These are phyloP conservation scores for Lycium ferocissimum DNA, from an alignment of 257 asterid species.

Conservation along the genomic window DNA sequence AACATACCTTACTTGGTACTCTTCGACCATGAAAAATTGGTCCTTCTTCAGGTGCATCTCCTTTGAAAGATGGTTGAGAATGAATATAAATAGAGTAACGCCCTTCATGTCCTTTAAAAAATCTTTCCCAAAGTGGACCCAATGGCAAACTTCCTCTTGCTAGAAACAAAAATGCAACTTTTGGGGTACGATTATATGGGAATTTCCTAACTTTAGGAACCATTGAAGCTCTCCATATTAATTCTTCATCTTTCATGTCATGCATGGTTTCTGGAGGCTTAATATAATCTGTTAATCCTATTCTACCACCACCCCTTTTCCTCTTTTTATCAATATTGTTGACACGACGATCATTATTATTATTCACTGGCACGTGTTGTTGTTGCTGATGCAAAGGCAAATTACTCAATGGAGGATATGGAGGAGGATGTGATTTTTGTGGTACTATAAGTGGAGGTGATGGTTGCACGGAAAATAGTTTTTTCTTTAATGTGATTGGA, in stretches of 20 bases:
- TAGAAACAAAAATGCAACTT: constrained; percentile 83
- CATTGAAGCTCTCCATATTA: constrained; percentile 90
- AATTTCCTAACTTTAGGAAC: constrained; percentile 40
- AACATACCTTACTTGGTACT: constrained; percentile 76
- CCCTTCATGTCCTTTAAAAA: constrained; percentile 65
- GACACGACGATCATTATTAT: neutral
- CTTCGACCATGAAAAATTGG: constrained; percentile 68
- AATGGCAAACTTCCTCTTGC: constrained; percentile 64
- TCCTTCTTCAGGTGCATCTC: constrained; percentile 40
- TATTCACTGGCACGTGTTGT: neutral
- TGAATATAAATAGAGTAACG: constrained; percentile 72
- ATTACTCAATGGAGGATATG: neutral
- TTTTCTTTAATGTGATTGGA: constrained; percentile 43
- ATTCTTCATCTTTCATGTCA: constrained; percentile 71
- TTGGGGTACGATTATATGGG: constrained; percentile 64
- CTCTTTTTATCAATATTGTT: neutral
- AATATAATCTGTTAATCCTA: constrained; percentile 46
- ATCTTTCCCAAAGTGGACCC: constrained; percentile 81
- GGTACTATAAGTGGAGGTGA: constrained; percentile 5
- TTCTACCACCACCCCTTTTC: neutral
- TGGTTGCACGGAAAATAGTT: constrained; percentile 33
- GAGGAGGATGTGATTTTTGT: neutral
- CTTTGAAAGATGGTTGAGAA: constrained; percentile 55
- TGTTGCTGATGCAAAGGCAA: neutral
- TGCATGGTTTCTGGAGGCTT: constrained; percentile 50